Conservation (phyloP, 1,284 basidiomycete genomes). For the Leccinum subrobustum region DNA sequence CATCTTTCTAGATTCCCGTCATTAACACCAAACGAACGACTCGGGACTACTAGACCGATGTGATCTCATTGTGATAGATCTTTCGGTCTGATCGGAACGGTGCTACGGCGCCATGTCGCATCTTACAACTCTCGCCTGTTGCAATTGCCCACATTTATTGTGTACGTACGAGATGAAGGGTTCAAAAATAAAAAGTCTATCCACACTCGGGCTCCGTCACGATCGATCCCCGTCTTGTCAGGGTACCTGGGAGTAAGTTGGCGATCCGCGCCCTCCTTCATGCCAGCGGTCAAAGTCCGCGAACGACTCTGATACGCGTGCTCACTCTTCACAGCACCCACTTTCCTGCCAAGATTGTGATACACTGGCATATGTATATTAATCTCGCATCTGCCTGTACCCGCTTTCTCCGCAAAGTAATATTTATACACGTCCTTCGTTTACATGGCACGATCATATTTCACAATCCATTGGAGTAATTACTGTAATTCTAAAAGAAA, state of each 20-base stretch:
- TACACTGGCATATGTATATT: not conserved
- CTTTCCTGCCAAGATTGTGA: not conserved
- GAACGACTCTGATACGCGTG: not conserved
- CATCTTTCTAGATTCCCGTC: not conserved
- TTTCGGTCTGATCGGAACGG: not conserved
- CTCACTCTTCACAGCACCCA: not conserved
- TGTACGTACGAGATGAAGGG: not conserved
- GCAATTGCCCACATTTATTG: not conserved
- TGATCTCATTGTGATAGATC: not conserved
- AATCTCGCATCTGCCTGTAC: not conserved
- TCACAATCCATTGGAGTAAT: not conserved
- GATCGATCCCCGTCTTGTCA: constrained; percentile 5
- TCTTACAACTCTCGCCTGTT: not conserved
- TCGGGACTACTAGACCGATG: not conserved
- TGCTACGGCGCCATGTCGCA: not conserved
- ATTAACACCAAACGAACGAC: not conserved
- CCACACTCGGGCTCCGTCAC: not conserved
- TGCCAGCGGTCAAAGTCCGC: constrained; percentile 12
- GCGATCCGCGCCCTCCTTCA: constrained; percentile 18
- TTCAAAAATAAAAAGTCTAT: constrained; percentile 2
- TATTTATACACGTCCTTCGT: not conserved
- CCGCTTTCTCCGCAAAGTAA: not conserved
- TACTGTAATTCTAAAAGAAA: not conserved
- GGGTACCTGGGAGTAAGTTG: constrained; percentile 7
- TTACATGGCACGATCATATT: not conserved